Percentiles rank a stretch among this genome's conserved stretches.
Conservation (phyloP, 345 rosid genomes). For the Boechera divaricarpa region DNA sequence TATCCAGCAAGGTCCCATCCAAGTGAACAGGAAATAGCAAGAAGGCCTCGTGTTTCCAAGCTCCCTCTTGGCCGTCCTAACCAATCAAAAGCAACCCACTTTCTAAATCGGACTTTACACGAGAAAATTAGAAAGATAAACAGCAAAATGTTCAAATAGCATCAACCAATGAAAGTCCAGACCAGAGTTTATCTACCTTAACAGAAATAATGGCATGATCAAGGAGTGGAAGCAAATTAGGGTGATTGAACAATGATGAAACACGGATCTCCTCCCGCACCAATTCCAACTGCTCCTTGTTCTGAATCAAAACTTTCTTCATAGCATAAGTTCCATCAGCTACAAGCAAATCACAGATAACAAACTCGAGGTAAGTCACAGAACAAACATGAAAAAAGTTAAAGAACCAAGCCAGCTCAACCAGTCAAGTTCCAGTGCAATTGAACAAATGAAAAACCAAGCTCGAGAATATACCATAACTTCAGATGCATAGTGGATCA, state of each 20-base stretch:
- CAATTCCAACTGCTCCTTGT: conserved; percentile 81
- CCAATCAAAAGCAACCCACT: conserved; percentile 34
- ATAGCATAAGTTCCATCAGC: conserved; percentile 93
- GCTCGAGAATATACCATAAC: conserved; percentile 1
- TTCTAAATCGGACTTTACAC: conserved; percentile 20
- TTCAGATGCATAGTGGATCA: conserved; percentile 4
- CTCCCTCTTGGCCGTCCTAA: conserved; percentile 79
- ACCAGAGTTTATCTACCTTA: conserved; percentile 58
- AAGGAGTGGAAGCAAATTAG: conserved; percentile 91
- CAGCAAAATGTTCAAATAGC: not conserved
- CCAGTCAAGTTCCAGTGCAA: not conserved
- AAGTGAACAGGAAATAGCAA: conserved; percentile 85
- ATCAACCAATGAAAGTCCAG: conserved; percentile 8
- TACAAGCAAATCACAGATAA: conserved; percentile 38
- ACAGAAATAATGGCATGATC: conserved; percentile 92
- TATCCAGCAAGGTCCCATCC: too few species aligned
- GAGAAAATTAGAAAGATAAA: conserved; percentile 8
- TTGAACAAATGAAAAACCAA: conserved; percentile 19
- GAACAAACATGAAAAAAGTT: conserved; percentile 5
- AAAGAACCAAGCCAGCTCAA: conserved; percentile 13
- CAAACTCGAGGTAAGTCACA: not conserved
- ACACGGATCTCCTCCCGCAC: conserved; percentile 93
- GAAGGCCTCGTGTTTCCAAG: conserved; percentile 93
- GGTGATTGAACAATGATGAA: conserved; percentile 86
- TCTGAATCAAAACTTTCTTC: conserved; percentile 98